Base-by-base conservation (phyloP, 208 protist genomes). In the Novymonas esmeraldas region DNA sequence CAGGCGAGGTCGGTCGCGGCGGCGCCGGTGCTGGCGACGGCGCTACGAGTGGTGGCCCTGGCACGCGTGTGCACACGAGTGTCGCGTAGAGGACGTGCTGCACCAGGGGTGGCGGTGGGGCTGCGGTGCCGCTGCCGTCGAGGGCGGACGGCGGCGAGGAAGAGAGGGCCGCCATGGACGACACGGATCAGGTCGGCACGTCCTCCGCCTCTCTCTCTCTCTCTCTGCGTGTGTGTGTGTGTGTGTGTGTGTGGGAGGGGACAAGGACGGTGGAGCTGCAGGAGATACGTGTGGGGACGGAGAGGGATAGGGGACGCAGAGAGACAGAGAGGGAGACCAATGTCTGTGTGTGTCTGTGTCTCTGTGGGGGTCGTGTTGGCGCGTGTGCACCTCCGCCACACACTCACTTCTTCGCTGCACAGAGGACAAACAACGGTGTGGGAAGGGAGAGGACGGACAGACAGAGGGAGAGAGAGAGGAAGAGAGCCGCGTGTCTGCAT, bases 21-120 rank as follows among this genome's bases (percentile, higher is more conserved):
- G 10, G 20, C 18, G 4, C 20, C 18, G 20, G 4, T 4, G 20
- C 7, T 20, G n/a, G 13, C 29, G 9, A 16, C 31, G 31, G 29
- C 26, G 24, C 9, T 55, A 28, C 46, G 44, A 75, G 20, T 0
- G 70, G 70, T 5, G 70, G 70, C 6, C 70, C 70, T 6, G 70
- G 70, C 5, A 59, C 52, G 16, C 45, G 41, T 38, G 20, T 62
- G 55, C 70, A 75, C 7, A 61, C 54, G 44, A 75, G 36, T 18
- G 41, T 44, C 3, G 55, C 61, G 36, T 69, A 46, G 45, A 26
- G 39, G 9, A 75, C 61, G 26, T 64, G 18, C 41, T 68, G 29
- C 4, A 59, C 38, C 5, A 29, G 20, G 18, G 63, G 29, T 1
- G 44, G 54, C 7, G 13, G 2, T 2, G 50, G 10, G n/a, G 52